A percentile compares a stretch with the other conserved stretches of the same genome.
Conservation (phyloP, 805 yeast species). For the Candida krabiensis region DNA sequence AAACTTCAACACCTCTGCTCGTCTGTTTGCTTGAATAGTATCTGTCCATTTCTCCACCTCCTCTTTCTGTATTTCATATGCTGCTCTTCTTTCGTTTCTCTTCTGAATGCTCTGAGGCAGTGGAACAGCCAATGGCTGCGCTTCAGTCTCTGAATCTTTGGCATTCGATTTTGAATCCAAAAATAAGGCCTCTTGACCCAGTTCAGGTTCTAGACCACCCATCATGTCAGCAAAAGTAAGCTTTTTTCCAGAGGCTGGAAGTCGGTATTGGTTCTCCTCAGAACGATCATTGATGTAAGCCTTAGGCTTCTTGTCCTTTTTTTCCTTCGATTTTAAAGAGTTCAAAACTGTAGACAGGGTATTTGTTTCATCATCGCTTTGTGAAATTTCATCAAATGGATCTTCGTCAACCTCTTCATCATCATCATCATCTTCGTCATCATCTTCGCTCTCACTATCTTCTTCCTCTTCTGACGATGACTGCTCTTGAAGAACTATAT, state of each 20-base stretch:
- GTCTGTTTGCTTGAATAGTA: constrained; percentile 71
- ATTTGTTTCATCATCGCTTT: constrained; percentile 37
- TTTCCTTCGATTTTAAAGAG: constrained; percentile 34
- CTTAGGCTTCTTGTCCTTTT: constrained; percentile 41
- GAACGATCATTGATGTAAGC: constrained; percentile 49
- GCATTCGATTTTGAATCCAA: constrained; percentile 31
- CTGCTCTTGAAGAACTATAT: neutral
- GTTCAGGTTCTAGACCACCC: constrained; percentile 52
- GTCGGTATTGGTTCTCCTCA: constrained; percentile 67
- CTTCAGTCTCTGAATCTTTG: constrained; percentile 7
- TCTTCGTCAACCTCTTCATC: constrained; percentile 25
- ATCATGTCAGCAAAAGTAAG: constrained; percentile 76
- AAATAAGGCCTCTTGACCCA: constrained; percentile 50
- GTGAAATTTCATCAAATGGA: constrained; percentile 28
- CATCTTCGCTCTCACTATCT: constrained; percentile 17
- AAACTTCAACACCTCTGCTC: constrained; percentile 81
- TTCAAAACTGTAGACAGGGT: constrained; percentile 50
- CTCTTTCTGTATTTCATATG: constrained; percentile 83
- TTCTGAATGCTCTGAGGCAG: constrained; percentile 83
- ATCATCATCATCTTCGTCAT: constrained; percentile 25
- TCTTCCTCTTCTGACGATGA: constrained; percentile 22
- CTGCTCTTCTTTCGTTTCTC: constrained; percentile 83
- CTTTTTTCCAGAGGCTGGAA: constrained; percentile 61
- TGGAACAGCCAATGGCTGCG: constrained; percentile 68
- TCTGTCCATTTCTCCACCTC: constrained; percentile 91